Percentiles rank a stretch among this genome's conserved stretches.
phyloP scores from a whole-genome alignment of 805 yeast genomes.

The Saturnispora gosingensis region DNA sequence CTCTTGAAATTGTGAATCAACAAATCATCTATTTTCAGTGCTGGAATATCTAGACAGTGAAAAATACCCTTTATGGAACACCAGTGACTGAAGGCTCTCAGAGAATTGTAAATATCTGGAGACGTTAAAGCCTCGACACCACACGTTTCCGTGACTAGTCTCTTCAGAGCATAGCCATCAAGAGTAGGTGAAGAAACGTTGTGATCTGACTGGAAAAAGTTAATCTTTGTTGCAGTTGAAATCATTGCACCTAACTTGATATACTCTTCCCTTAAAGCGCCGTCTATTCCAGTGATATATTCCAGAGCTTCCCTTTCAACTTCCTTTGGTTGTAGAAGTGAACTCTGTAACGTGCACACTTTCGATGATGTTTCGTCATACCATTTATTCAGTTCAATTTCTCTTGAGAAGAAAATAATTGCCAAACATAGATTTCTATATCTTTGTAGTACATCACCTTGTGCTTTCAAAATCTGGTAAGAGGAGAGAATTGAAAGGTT shows the following conservation, averaged over 20 bases:
- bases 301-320: constrained; percentile 28
- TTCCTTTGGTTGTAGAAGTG: constrained; percentile 27
- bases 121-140: constrained; percentile 32
- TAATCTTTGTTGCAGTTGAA: constrained; percentile 38
- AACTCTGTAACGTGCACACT: constrained; percentile 29
- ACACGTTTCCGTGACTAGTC: constrained; percentile 30
- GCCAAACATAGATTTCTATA: constrained; percentile 36
- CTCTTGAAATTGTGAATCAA: constrained; percentile 25
- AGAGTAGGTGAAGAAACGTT: constrained; percentile 38
- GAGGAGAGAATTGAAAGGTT: constrained; percentile 34
- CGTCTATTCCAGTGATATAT: constrained; percentile 23
- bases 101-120: constrained; percentile 35
- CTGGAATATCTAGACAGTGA: constrained; percentile 32
- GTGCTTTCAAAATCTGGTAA: constrained; percentile 32
- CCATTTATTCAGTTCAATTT: constrained; percentile 41
- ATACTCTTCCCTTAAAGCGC: constrained; percentile 24
- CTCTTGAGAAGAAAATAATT: constrained; percentile 41
- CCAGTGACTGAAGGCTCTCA: constrained; percentile 48
- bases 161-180: constrained; percentile 36
- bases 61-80: constrained; percentile 41
- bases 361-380: constrained; percentile 36
- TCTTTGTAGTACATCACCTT: constrained; percentile 30
- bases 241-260: constrained; percentile 35
- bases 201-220: constrained; percentile 49
- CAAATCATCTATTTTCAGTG: constrained; percentile 28